Percentiles rank a stretch among this genome's conserved stretches.
Conservation (phyloP, 192 early-diverging fungal species). For the Endogone sp. region DNA sequence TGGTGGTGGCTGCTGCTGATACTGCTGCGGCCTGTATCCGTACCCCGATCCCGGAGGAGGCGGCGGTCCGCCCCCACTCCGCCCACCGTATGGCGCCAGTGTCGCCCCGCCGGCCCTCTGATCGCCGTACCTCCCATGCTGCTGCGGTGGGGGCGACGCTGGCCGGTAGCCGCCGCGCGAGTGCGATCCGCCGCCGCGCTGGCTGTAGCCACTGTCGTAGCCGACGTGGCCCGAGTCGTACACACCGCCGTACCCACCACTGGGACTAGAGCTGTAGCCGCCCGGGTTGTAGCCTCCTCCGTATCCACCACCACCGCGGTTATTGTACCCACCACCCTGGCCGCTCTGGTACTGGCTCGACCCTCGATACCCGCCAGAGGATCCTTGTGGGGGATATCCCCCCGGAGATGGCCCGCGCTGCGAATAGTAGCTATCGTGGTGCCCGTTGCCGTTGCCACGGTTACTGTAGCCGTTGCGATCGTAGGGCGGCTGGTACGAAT, state of each 20-base stretch:
- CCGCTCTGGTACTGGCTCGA: constrained; percentile 26
- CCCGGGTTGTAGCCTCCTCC: constrained; percentile 23
- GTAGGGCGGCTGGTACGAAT: constrained; percentile 8
- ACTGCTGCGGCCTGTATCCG: not conserved
- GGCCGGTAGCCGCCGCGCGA: constrained; percentile 17
- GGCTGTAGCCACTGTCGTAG: constrained; percentile 21
- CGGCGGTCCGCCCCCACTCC: not conserved
- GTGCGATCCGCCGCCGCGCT: constrained; percentile 24
- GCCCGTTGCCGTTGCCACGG: constrained; percentile 27
- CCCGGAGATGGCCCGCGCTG: constrained; percentile 7
- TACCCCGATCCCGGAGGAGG: not conserved
- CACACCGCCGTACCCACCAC: constrained; percentile 12
- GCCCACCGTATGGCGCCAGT: no score
- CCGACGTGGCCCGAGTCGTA: constrained; percentile 29
- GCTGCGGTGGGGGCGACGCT: constrained; percentile 23
- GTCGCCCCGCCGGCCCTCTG: not conserved
- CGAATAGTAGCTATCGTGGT: constrained; percentile 7
- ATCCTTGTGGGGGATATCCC: constrained; percentile 23
- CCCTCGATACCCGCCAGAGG: constrained; percentile 20
- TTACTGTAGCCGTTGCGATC: constrained; percentile 20
- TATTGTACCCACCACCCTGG: constrained; percentile 24
- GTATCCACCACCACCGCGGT: constrained; percentile 31
- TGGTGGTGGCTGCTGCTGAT: constrained; percentile 5
- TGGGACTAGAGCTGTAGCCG: not conserved
- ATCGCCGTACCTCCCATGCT: constrained; percentile 18